Evolutionary conservation across 352 stramenopile species (phyloP).

Genomic region (Thalassiosira exigua): DNA sequence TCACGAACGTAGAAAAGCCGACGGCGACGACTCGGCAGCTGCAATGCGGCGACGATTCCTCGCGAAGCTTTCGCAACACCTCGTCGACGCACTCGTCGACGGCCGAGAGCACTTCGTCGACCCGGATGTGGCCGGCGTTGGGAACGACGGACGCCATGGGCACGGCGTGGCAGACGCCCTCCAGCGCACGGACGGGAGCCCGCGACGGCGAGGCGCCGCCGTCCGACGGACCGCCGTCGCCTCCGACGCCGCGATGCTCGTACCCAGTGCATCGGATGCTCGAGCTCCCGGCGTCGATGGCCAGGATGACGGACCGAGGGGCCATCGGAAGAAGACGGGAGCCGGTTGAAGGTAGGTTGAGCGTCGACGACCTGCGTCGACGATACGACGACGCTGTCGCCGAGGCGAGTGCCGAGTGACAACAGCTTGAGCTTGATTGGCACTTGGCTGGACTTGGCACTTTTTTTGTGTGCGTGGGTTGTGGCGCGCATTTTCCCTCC

Average conservation of each 20-base stretch:
- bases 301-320: constrained; percentile 73
- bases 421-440: too few species aligned
- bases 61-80: constrained; percentile 24
- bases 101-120: constrained; percentile 53
- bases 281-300: constrained; percentile 92
- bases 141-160: constrained; percentile 44
- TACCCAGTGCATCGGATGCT: constrained; percentile 92
- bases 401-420: too few species aligned
- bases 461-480: too few species aligned
- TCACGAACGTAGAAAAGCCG: constrained; percentile 92
- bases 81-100: constrained; percentile 70
- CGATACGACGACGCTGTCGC: too few species aligned
- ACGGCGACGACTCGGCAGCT: constrained; percentile 81
- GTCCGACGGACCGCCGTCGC: constrained; percentile 33
- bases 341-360: too few species aligned
- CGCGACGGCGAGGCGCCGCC: constrained; percentile 9
- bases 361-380: too few species aligned
- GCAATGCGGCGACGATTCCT: not conserved
- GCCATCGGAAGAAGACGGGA: too few species aligned
- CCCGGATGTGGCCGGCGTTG: constrained; percentile 59
- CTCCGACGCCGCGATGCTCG: constrained; percentile 46
- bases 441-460: too few species aligned
- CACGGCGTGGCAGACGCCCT: constrained; percentile 21
- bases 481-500: too few species aligned
- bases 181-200: constrained; percentile 15